Base-by-base conservation (phyloP, 805 yeast species). In the Nakazawaea laoshanensis region DNA sequence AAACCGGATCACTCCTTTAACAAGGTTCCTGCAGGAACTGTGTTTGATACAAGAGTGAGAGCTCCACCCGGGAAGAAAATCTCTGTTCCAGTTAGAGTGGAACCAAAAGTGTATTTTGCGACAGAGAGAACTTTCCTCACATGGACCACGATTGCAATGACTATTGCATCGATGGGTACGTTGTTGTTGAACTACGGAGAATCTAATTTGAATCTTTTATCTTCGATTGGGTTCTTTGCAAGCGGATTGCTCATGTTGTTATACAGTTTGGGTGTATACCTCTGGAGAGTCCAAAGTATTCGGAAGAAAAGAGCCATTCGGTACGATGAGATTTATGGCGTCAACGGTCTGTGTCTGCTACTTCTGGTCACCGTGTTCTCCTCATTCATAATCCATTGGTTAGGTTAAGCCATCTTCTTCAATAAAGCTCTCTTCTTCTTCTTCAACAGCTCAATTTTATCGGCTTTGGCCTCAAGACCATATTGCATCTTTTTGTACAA, bases 51-150 rank as follows among this genome's bases (percentile, higher is more conserved):
- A 3, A 56, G 61, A 35, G 67, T 78, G 42, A 60, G 57, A 39
- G 82, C 92, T 8, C 97, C 98, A 15, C 76, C 82, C 26, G 98
- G 97, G 2, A 88, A 87, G 57, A 68, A 34, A 21, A 84, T 92
- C 38, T 75, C 87, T 49, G 92, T 92, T 7, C 98, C 97, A 3
- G 94, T 92, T 24, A 74, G 98, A 49, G 88, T 92, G 23, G 98
- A 92, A 59, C 98, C 98, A 38, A 92, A 92, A 61, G 98, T 92
- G n/a, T 92, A 92, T 55, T 92, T 92, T 58, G 98, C 98, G 5
- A 86, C 94, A 16, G 98, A 92, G 57, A 76, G 98, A 61, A 92
- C 98, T 0, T 89, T 78, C 50, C 65, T 92, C 41, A 74, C 94
- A 25, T 92, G 98, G 98, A 61, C 89, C 36, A 88, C 95, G 25